phyloP scores from a whole-genome alignment of 2,329 filamentous ascomycete genomes.

The Periconia digitata region DNA sequence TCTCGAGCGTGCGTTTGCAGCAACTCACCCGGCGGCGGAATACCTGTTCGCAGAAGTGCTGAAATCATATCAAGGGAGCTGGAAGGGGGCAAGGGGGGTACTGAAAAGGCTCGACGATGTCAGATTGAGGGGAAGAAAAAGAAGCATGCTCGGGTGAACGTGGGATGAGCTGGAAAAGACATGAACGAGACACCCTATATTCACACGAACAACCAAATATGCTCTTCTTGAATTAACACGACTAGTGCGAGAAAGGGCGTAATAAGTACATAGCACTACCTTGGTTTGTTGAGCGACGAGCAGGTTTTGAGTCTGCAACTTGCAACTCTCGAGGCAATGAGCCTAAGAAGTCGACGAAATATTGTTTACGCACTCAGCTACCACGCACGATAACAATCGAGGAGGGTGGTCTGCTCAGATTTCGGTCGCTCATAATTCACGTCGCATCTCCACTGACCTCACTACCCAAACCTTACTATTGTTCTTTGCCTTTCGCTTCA shows the following conservation, averaged over 20 bases:
- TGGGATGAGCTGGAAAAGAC: neutral
- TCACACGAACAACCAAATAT: neutral
- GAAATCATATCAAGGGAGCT: constrained; percentile 70
- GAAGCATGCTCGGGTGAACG: constrained; percentile 87
- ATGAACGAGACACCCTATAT: neutral
- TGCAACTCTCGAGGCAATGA: neutral
- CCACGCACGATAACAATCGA: neutral
- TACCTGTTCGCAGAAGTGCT: constrained; percentile 73
- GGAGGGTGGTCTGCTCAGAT: neutral
- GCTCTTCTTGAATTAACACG: neutral
- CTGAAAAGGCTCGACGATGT: constrained; percentile 88
- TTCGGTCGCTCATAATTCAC: neutral
- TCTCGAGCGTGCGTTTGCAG: constrained; percentile 88
- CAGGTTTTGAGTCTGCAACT: neutral
- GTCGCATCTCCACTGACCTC: neutral
- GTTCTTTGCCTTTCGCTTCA: neutral
- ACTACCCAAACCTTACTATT: neutral
- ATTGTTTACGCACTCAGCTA: neutral
- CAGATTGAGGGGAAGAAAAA: constrained; percentile 88
- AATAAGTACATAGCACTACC: neutral
- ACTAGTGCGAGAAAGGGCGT: neutral
- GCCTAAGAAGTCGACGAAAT: neutral
- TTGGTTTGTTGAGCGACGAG: neutral
- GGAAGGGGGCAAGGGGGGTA: constrained; percentile 73
- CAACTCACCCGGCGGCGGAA: constrained; percentile 87